A percentile compares a stretch with the other conserved stretches of the same genome.
These are phyloP conservation scores for Curvularia hawaiiensis DNA, from an alignment of 2,329 filamentous ascomycete species.

Conservation along the genomic window DNA sequence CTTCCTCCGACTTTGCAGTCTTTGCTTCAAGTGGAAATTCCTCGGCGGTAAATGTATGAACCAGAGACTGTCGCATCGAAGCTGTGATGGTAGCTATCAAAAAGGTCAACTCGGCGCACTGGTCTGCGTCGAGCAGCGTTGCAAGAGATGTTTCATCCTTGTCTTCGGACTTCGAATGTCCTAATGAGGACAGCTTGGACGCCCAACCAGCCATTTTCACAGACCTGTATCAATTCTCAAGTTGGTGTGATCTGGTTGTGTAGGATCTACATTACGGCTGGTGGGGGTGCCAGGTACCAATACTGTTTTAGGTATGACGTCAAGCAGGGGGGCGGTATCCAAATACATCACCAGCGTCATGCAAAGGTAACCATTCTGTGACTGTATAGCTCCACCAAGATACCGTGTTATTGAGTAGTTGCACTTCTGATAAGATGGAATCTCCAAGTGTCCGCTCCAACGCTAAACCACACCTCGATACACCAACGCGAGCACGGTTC, in stretches of 20 bases:
- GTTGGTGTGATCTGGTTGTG: constrained; percentile 3
- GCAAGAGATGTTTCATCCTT: constrained; percentile 48
- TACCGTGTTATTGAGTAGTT: not conserved
- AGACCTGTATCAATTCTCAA: not conserved
- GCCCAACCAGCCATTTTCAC: constrained; percentile 35
- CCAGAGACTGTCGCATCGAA: constrained; percentile 53
- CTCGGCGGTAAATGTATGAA: constrained; percentile 49
- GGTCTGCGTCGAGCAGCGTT: constrained; percentile 52
- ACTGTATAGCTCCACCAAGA: not conserved
- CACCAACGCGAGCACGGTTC: not conserved
- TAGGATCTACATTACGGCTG: constrained; percentile 1
- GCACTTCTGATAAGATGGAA: not conserved
- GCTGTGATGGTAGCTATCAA: constrained; percentile 56
- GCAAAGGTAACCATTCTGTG: not conserved
- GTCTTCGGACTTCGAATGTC: constrained; percentile 37
- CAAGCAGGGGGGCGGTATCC: constrained; percentile 12
- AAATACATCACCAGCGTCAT: not conserved
- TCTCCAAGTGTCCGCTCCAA: not conserved
- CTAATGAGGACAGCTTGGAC: constrained; percentile 44
- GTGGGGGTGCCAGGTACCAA: constrained; percentile 1
- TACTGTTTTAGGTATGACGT: constrained; percentile 25
- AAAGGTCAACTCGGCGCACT: constrained; percentile 54
- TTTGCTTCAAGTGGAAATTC: constrained; percentile 25
- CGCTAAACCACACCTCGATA: not conserved
- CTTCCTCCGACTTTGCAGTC: constrained; percentile 29